Evolutionary conservation across 2,329 filamentous ascomycete genomes (phyloP).

Genomic region (Magnaporthales sp.): DNA sequence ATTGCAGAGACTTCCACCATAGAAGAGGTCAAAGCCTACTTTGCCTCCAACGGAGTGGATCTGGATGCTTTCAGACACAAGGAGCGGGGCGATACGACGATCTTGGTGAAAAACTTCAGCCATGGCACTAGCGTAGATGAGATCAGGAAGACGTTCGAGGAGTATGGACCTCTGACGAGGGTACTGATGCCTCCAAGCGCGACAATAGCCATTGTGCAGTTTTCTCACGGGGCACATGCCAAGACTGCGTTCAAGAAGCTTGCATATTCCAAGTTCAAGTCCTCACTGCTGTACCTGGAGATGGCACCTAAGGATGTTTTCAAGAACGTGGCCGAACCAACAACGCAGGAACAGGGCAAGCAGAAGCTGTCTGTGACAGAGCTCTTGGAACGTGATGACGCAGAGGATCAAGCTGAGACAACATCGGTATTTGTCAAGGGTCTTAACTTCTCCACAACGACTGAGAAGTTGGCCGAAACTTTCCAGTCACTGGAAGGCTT

Average conservation of each 20-base stretch:
- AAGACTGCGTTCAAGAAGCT: conserved; percentile 76
- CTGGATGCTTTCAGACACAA: conserved; percentile 82
- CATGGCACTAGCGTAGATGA: conserved; percentile 75
- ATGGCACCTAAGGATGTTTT: conserved; percentile 86
- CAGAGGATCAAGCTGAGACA: conserved; percentile 49
- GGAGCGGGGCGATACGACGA: conserved; percentile 75
- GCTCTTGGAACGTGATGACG: conserved; percentile 50
- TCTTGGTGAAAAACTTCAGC: conserved; percentile 92
- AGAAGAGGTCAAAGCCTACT: conserved; percentile 91
- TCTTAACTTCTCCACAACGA: conserved; percentile 84
- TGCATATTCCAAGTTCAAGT: conserved; percentile 84
- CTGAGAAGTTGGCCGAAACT: conserved; percentile 61
- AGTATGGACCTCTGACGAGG: conserved; percentile 71
- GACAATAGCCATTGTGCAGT: conserved; percentile 91
- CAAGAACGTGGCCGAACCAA: conserved; percentile 19
- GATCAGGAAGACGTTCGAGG: conserved; percentile 71
- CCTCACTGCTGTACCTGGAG: conserved; percentile 85
- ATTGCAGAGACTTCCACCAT: conserved; percentile 88
- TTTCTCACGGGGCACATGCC: conserved; percentile 67
- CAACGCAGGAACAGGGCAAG: conserved; percentile 7
- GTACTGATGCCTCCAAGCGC: conserved; percentile 89
- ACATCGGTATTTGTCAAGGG: conserved; percentile 91
- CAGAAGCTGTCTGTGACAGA: conserved; percentile 60
- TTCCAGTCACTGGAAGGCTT: conserved; percentile 84
- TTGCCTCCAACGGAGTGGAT: conserved; percentile 79